Evolutionary conservation across 2,329 filamentous ascomycete genomes (phyloP).

Genomic region (Pezicula rhizophila): DNA sequence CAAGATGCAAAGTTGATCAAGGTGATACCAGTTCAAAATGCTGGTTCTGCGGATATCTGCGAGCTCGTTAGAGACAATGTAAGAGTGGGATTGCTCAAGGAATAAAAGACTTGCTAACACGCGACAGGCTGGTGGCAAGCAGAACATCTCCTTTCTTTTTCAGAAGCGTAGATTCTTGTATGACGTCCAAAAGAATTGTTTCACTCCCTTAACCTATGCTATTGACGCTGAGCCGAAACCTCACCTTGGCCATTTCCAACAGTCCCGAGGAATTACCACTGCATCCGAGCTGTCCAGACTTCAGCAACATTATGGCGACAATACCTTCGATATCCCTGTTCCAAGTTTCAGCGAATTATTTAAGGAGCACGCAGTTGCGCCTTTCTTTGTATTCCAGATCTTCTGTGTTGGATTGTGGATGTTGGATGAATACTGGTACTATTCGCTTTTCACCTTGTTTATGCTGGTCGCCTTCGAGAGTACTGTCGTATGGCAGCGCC

Average conservation of each 20-base stretch:
- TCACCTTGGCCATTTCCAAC: slow-evolving; percentile 69
- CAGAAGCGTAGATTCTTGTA: slow-evolving; percentile 97
- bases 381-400: slow-evolving; percentile 98
- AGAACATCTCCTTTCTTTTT: slow-evolving; percentile 84
- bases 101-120: slow-evolving; percentile 13
- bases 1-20: slow-evolving; percentile 82
- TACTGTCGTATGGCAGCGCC: slow-evolving; percentile 97
- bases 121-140: slow-evolving; percentile 60
- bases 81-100: slow-evolving; percentile 8
- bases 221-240: slow-evolving; percentile 86
- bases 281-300: slow-evolving; percentile 72
- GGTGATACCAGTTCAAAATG: slow-evolving; percentile 83
- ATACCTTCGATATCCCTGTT: slow-evolving; percentile 96
- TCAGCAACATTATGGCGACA: slow-evolving; percentile 89
- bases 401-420: slow-evolving; percentile 99
- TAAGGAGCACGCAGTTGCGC: slow-evolving; percentile 95
- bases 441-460: slow-evolving; percentile 96
- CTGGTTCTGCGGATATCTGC: slow-evolving; percentile 85
- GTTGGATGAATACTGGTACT: slow-evolving; percentile 99
- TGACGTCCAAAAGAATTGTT: slow-evolving; percentile 63
- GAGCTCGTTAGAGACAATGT: slow-evolving; percentile 69
- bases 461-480: slow-evolving; percentile 98
- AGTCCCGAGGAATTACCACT: slow-evolving; percentile 67
- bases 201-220: slow-evolving; percentile 74
- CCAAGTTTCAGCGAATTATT: slow-evolving; percentile 94